Base-by-base conservation (phyloP, 164 flowering plant species). In the Sedum album region DNA sequence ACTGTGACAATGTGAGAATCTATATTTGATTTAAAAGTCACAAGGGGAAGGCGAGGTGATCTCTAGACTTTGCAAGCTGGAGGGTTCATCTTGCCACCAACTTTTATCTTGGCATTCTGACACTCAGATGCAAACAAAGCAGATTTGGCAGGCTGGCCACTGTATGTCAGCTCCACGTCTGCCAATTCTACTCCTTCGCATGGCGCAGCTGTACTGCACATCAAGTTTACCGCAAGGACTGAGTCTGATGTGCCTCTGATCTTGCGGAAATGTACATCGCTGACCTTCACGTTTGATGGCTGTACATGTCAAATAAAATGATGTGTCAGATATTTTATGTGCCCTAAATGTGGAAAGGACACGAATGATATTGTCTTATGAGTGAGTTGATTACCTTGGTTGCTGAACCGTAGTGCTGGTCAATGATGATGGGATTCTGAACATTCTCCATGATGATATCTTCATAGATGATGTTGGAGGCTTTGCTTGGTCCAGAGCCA, bases 181-280 rank as follows among this genome's bases (percentile, higher is more conserved):
- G 21, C 31, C 33, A 86, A 18, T 49, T 82, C 79, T 13, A 88
- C 8, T 1, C 74, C 77, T 20, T 76, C 62, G 36, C 93, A 84
- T 0, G 93, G 89, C 10, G 65, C 51, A 13, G 57, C 14, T 1
- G 60, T 7, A 44, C 90, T 88, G 77, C 93, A 86, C 8, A 51
- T 4, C 0, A 88, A 63, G 13, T 41, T 28, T 1, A 88, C 82
- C 0, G 84, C 80, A 4, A 63, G 74, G 4, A 51, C 35, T 1
- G 81, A 60, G 11, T 25, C 14, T 17, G 90, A 68, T 30, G 80
- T 83, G 0, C 93, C 93, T 71, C 70, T 71, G 0, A 88, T 78
- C 76, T 84, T 84, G 68, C 33, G 78, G 84, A 71, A 86, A 25
- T 60, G 80, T 1, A 84, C 78, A 38, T 81, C 68, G n/a, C 73